phyloP scores from a whole-genome alignment of 2,329 filamentous ascomycete genomes.

The Fusarium aywerte region DNA sequence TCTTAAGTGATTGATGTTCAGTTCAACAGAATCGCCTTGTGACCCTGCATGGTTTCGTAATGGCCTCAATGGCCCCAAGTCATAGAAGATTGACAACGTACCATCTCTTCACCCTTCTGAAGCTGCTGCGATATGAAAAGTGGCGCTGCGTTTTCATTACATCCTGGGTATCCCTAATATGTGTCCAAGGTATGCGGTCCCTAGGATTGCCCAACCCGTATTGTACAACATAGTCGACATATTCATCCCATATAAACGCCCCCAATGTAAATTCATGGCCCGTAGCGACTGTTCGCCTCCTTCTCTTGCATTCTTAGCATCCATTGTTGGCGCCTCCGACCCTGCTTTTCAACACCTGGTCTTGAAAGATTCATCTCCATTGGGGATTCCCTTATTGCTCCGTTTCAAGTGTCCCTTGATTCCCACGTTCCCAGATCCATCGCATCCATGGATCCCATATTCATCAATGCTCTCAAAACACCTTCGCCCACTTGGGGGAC shows the following conservation, averaged over 20 bases:
- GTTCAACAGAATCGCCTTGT: background rate
- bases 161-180: slow-evolving; percentile 37
- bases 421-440: slow-evolving; percentile 67
- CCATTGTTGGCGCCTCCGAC: slow-evolving; percentile 1
- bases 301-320: slow-evolving; percentile 13
- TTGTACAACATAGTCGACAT: slow-evolving; percentile 32
- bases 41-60: background rate
- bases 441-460: slow-evolving; percentile 68
- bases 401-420: slow-evolving; percentile 45
- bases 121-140: slow-evolving; percentile 4
- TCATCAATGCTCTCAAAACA: slow-evolving; percentile 67
- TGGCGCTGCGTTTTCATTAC: slow-evolving; percentile 34
- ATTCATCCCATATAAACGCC: slow-evolving; percentile 34
- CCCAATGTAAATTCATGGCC: slow-evolving; percentile 6
- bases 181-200: slow-evolving; percentile 14
- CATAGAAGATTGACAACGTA: background rate
- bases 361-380: background rate
- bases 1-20: slow-evolving; percentile 14
- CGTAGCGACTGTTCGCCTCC: slow-evolving; percentile 5
- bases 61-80: background rate
- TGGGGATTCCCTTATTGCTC: slow-evolving; percentile 12
- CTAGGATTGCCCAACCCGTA: slow-evolving; percentile 30
- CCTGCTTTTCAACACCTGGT: background rate
- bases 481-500: slow-evolving; percentile 68
- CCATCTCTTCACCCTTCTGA: background rate